Conservation (phyloP, 1,284 basidiomycete genomes). For the Apiotrichum sp. region DNA sequence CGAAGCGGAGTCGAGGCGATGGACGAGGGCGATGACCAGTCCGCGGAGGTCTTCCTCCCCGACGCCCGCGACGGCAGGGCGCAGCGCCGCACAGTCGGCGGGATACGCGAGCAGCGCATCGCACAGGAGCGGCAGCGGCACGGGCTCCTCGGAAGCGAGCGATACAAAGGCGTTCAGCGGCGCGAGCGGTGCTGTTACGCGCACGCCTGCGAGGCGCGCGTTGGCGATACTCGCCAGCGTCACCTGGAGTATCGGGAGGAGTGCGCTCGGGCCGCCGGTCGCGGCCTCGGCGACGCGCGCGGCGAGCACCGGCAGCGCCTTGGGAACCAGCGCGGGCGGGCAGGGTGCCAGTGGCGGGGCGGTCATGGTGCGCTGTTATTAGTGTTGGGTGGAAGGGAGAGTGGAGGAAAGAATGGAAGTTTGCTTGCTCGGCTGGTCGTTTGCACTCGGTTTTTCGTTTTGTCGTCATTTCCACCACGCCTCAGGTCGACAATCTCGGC, state of each 20-base stretch:
- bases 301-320: conserved; percentile 7
- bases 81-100: conserved; percentile 3
- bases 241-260: conserved; percentile 1
- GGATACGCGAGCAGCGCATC: conserved; percentile 19
- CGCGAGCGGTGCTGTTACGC: neutral
- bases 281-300: conserved; percentile 3
- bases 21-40: neutral
- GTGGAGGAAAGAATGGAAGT: neutral
- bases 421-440: too few species aligned
- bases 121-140: neutral
- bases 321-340: conserved; percentile 2
- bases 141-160: neutral
- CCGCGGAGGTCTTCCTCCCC: neutral
- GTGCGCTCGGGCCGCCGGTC: neutral
- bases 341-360: too few species aligned
- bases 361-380: too few species aligned
- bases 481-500: too few species aligned
- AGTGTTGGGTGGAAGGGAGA: neutral
- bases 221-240: conserved; percentile 9
- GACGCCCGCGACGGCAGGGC: conserved; percentile 1
- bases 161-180: conserved; percentile 13
- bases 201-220: conserved; percentile 3
- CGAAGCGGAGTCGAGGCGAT: neutral
- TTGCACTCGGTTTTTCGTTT: too few species aligned
- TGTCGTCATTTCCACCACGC: too few species aligned